Evolutionary conservation across 176 grass and related monocot genomes (phyloP).

Genomic region (Aechmea fasciata): DNA sequence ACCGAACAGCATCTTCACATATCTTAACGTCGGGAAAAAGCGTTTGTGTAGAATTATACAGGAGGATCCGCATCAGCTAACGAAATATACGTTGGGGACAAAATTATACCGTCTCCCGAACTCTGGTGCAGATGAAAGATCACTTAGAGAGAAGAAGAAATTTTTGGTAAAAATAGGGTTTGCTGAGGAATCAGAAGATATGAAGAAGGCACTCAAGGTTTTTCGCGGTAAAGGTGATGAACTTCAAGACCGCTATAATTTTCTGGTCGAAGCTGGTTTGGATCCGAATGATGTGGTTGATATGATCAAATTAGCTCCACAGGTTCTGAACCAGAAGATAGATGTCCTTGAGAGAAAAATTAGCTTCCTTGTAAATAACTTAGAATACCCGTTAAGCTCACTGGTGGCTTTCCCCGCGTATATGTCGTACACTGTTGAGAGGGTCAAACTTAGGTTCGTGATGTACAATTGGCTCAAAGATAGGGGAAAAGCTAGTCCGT

Average conservation of each 20-base stretch:
- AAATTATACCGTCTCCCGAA: constrained; percentile 33
- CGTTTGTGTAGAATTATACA: constrained; percentile 42
- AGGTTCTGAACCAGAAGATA: constrained; percentile 52
- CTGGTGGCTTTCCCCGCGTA: constrained; percentile 34
- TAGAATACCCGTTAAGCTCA: constrained; percentile 37
- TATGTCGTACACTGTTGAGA: constrained; percentile 39
- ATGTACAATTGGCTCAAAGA: constrained; percentile 60
- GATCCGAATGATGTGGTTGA: constrained; percentile 29
- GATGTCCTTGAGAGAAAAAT: constrained; percentile 45
- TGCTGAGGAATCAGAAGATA: constrained; percentile 34
- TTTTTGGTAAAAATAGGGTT: constrained; percentile 52
- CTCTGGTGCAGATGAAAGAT: constrained; percentile 14
- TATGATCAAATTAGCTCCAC: constrained; percentile 44
- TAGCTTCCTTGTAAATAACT: constrained; percentile 35
- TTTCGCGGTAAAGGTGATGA: constrained; percentile 60
- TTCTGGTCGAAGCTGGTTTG: constrained; percentile 40
- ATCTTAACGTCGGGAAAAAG: constrained; percentile 28
- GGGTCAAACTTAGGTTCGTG: constrained; percentile 37
- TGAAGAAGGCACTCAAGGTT: constrained; percentile 37
- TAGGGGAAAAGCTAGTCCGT: constrained; percentile 21
- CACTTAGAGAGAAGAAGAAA: constrained; percentile 27
- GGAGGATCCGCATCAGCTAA: constrained; percentile 35
- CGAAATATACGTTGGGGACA: constrained; percentile 37
- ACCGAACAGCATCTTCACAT: constrained; percentile 33
- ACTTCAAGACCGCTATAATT: constrained; percentile 45